Percentiles rank a stretch among this genome's conserved stretches.
Evolutionary conservation across 2,329 filamentous ascomycete species (phyloP).

Genomic region (Trichophyton equinum): DNA sequence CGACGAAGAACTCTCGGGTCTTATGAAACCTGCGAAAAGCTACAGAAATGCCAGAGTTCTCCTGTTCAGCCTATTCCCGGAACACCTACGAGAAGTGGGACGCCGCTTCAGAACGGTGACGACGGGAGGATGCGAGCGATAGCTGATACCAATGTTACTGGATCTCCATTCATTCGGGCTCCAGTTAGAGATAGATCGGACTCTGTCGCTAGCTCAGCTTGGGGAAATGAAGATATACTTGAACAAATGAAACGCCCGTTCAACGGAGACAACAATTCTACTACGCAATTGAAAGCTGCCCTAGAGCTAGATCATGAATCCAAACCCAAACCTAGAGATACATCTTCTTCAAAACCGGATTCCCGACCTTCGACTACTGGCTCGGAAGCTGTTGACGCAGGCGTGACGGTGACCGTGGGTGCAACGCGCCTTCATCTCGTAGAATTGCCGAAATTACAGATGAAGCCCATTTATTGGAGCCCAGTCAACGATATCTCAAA

Average conservation of each 20-base stretch:
- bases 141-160: conserved; percentile 30
- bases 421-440: conserved; percentile 84
- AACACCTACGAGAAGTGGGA: conserved; percentile 20
- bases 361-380: not conserved
- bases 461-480: conserved; percentile 98
- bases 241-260: not conserved
- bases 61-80: conserved; percentile 20
- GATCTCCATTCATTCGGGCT: conserved; percentile 38
- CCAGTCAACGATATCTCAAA: conserved; percentile 78
- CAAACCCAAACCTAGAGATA: conserved; percentile 9
- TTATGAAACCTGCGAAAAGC: not conserved
- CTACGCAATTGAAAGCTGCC: not conserved
- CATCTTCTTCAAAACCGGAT: not conserved
- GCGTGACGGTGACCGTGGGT: conserved; percentile 64
- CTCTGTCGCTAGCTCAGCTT: not conserved
- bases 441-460: conserved; percentile 61
- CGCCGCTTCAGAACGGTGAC: conserved; percentile 18
- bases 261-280: not conserved
- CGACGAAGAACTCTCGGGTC: not conserved
- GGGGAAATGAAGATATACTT: conserved; percentile 1
- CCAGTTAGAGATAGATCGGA: conserved; percentile 19
- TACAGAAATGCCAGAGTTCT: conserved; percentile 23
- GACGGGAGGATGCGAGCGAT: conserved; percentile 9
- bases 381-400: conserved; percentile 19
- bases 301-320: not conserved